These are phyloP conservation scores for Colletotrichum sp. DNA, from an alignment of 2,329 filamentous ascomycete species.

Conservation along the genomic window DNA sequence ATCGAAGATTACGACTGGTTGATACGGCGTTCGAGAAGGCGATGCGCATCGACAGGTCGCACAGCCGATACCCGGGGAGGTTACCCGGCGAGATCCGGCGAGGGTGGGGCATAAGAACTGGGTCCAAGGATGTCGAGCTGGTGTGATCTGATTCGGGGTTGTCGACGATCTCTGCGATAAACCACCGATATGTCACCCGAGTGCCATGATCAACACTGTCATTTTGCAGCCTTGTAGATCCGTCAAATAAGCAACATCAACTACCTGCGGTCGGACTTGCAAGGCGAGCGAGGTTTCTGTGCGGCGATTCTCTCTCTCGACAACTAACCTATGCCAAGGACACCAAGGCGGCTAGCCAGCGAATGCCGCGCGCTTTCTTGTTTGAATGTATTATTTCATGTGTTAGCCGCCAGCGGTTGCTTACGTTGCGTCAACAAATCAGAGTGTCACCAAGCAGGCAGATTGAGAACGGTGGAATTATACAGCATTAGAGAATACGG, in stretches of 20 bases:
- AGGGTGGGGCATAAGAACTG: background rate
- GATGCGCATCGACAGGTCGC: background rate
- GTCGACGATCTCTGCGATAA: background rate
- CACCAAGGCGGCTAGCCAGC: background rate
- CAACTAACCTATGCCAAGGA: background rate
- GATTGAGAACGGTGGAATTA: conserved; percentile 32
- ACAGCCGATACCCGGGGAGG: conserved; percentile 5
- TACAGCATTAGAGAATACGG: conserved; percentile 42
- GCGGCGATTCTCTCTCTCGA: background rate
- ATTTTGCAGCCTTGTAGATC: background rate
- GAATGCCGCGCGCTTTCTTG: background rate
- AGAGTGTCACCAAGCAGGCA: background rate
- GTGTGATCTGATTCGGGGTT: background rate
- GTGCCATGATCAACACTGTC: background rate
- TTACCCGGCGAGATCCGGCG: conserved; percentile 6
- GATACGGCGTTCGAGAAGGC: background rate
- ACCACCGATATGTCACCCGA: background rate
- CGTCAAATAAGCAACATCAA: background rate
- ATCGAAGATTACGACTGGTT: background rate
- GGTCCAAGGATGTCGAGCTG: background rate
- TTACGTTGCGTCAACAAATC: background rate
- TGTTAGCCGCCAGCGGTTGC: background rate
- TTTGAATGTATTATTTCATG: background rate
- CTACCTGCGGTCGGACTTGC: background rate
- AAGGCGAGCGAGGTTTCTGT: background rate